Base-by-base conservation (phyloP, 495 filamentous ascomycete genomes). In the Pseudomonodictys pantanalensis region DNA sequence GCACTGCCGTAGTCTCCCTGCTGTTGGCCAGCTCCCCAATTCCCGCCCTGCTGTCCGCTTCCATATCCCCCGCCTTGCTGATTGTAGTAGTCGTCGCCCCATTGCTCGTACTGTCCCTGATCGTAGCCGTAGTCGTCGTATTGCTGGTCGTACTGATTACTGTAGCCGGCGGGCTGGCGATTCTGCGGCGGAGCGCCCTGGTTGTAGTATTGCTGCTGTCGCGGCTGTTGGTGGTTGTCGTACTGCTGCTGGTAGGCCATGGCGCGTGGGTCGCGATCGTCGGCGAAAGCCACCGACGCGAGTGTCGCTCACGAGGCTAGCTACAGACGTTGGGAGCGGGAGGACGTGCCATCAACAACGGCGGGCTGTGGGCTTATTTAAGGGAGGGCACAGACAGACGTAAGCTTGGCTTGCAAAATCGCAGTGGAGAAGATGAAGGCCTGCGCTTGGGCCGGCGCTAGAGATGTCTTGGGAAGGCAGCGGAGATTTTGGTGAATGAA, bases 171-270 rank as follows among this genome's bases (percentile, higher is more conserved):
- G 4, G 51, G 62, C 61, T 44, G 68, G 35, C 58, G 67, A 4
- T 67, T 68, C 39, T 67, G 64, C 15, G 69, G 69, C 29, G 64
- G 53, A 43, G 45, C 49, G 22, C 26, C 45, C 18, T 69, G 66
- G 52, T 60, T 67, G 42, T 78, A 78, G 62, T 84, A 81, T 62
- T 81, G 80, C 62, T 80, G 68, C 49, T 80, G 82, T 28, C 47
- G 78, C 24, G 75, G 78, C 53, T 65, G 66, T 38, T 60, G 58
- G 25, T 62, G 55, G 29, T 65, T 59, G 29, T 62, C 54, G 47
- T 66, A 26, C 23, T 64, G 47, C 48, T 65, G 66, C 47, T 69
- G 58, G 59, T 66, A 69, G 3, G 66, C 66, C 66, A 69, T 69
- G 56, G 59, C 56, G 59, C 17, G 29, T 39, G n/a, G n/a, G n/a